Percentiles rank a stretch among this genome's conserved stretches.
These are phyloP conservation scores for Candida saitoana DNA, from an alignment of 805 yeast genomes.

Conservation along the genomic window DNA sequence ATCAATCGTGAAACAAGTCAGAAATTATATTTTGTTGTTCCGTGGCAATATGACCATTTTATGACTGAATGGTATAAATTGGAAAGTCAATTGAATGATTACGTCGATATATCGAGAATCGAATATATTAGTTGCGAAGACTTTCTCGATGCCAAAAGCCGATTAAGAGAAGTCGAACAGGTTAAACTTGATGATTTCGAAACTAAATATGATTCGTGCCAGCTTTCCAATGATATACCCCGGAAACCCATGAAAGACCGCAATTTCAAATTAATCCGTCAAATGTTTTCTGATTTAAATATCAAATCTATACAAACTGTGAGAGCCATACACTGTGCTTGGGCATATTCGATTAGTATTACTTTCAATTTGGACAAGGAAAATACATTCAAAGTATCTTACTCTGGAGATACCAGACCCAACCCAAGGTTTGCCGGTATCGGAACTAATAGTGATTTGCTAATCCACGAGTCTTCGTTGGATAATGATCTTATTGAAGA, in stretches of 20 bases:
- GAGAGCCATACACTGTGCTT: conserved; percentile 78
- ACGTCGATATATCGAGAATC: conserved; percentile 38
- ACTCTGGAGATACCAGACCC: conserved; percentile 96
- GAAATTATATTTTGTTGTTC: conserved; percentile 59
- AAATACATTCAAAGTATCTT: conserved; percentile 63
- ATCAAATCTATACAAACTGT: conserved; percentile 52
- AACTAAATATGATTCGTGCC: conserved; percentile 23
- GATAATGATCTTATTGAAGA: conserved; percentile 75
- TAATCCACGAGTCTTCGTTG: conserved; percentile 91
- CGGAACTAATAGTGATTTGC: conserved; percentile 64
- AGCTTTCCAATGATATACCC: conserved; percentile 12
- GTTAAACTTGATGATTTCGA: conserved; percentile 29
- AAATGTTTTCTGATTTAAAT: conserved; percentile 39
- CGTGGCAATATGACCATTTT: conserved; percentile 69
- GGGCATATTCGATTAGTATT: conserved; percentile 65
- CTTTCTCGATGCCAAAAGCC: conserved; percentile 32
- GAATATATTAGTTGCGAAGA: conserved; percentile 59
- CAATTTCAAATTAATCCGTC: conserved; percentile 22
- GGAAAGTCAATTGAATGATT: conserved; percentile 29
- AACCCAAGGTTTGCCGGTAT: conserved; percentile 57
- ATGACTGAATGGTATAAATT: conserved; percentile 62
- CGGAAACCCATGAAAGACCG: conserved; percentile 23
- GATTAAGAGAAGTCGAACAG: conserved; percentile 28
- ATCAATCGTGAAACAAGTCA: conserved; percentile 26
- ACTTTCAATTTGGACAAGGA: conserved; percentile 43